Evolutionary conservation across 768 basidiomycete genomes (phyloP), one percentile per base, ranked within the genome.

Genomic region (Coprinopsis sp.): DNA sequence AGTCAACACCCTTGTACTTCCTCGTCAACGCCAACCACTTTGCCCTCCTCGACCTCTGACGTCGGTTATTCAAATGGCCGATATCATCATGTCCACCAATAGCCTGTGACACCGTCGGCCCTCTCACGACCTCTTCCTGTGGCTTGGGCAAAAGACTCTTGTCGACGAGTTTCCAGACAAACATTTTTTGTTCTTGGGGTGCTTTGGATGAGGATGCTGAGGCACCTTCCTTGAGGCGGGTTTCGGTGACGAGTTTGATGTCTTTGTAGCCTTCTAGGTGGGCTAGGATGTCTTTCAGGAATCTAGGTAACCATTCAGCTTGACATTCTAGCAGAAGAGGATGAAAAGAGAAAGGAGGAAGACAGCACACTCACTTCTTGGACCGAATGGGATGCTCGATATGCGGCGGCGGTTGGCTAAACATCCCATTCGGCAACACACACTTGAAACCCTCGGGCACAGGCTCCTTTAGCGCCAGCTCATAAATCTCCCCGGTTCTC

Each of bases 271-370:
- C 69, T 13, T 61, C 65, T 19, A 84, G 65, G 11, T 71, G 63
- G 1, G 71, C 71, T 1, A 86, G 66, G 5, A 85, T 64, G 12
- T 66, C 59, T 59, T 83, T 84, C 31, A 86, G 60, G 54, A 78
- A 82, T 22, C 82, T 83, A 46, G 11, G 13, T 23, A n/a, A 14
- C 16, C 16, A 19, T 28, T 18, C 7, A 37, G 34, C 34, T 8
- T 7, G 34, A 37, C 19, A 37, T 10, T 11, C 34, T 37, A n/a
- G n/a, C n/a, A n/a, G n/a, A n/a, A n/a, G n/a, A n/a, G n/a, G n/a
- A n/a, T n/a, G n/a, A n/a, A n/a, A n/a, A n/a, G n/a, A n/a, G n/a
- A n/a, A n/a, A n/a, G n/a, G n/a, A n/a, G n/a, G n/a, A n/a, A n/a
- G 33, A 28, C 16, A 14, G 12, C 14, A 18, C 16, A 64, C 70